Evolutionary conservation across 768 basidiomycete genomes (phyloP).

Genomic region (Rhizopogon vesiculosus): DNA sequence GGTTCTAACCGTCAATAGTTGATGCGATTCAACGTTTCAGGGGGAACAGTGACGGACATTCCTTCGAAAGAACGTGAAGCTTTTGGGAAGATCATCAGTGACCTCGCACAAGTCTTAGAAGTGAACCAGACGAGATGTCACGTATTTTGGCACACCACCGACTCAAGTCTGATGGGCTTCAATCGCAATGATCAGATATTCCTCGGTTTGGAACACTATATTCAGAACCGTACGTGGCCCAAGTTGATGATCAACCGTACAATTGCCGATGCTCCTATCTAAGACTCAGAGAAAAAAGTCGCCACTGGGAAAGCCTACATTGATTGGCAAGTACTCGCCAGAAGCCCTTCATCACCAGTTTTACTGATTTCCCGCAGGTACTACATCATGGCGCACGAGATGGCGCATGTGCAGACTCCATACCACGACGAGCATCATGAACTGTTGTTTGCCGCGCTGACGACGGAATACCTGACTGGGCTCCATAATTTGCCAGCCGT

Average conservation of each 20-base stretch:
- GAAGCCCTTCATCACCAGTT: not conserved
- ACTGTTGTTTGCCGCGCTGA: constrained; percentile 6
- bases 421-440: constrained; percentile 25
- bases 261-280: not conserved
- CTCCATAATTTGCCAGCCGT: not conserved
- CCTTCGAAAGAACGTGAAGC: constrained; percentile 1
- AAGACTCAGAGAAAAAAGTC: not conserved
- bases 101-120: constrained; percentile 6
- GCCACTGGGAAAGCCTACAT: not conserved
- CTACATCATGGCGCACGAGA: constrained; percentile 24
- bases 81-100: constrained; percentile 4
- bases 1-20: not conserved
- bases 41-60: not conserved
- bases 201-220: constrained; percentile 11
- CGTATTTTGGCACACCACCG: constrained; percentile 7
- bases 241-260: not conserved
- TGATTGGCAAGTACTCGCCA: not conserved
- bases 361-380: constrained; percentile 11
- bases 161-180: constrained; percentile 12
- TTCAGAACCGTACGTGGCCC: constrained; percentile 6
- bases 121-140: constrained; percentile 4
- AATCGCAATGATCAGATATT: constrained; percentile 11
- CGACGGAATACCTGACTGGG: not conserved
- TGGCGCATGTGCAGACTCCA: constrained; percentile 18
- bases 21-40: not conserved